Conservation (phyloP, 192 early-diverging fungal species). For the Diversispora eburnea region DNA sequence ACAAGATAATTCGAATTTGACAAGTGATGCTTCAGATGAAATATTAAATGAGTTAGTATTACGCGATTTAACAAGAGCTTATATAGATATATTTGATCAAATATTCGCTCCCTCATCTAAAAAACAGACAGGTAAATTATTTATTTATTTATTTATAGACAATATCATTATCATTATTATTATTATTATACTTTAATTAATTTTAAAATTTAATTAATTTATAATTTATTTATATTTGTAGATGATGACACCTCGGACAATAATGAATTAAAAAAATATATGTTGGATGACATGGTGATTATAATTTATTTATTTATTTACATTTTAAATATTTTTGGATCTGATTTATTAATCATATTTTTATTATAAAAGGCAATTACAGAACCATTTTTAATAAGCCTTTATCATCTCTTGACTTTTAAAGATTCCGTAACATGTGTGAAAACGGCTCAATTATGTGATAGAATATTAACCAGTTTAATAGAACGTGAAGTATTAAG, state of each 20-base stretch:
- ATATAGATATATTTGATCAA: slow-evolving; percentile 12
- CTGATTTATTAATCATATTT: background rate
- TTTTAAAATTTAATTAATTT: too few relatives aligned
- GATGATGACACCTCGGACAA: background rate
- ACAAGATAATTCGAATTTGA: background rate
- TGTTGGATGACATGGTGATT: slow-evolving; percentile 15
- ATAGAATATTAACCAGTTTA: slow-evolving; percentile 5
- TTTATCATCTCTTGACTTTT: slow-evolving; percentile 19
- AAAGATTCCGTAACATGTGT: slow-evolving; percentile 17
- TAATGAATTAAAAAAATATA: slow-evolving; percentile 2
- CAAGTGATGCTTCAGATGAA: slow-evolving; percentile 13
- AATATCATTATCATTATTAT: too few relatives aligned
- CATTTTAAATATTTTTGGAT: background rate
- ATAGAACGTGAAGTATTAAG: slow-evolving; percentile 3
- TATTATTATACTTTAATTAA: background rate
- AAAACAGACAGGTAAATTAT: background rate
- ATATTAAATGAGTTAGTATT: slow-evolving; percentile 20
- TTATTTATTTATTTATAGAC: background rate
- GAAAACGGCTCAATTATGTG: background rate
- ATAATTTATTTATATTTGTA: background rate
- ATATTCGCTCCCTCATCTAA: background rate
- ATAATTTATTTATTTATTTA: background rate
- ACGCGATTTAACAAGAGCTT: slow-evolving; percentile 23
- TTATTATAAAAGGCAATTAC: slow-evolving; percentile 7
- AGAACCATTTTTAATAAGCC: slow-evolving; percentile 11